phyloP scores from a whole-genome alignment of 1,284 basidiomycete genomes.

The Leccinum pachyderme region DNA sequence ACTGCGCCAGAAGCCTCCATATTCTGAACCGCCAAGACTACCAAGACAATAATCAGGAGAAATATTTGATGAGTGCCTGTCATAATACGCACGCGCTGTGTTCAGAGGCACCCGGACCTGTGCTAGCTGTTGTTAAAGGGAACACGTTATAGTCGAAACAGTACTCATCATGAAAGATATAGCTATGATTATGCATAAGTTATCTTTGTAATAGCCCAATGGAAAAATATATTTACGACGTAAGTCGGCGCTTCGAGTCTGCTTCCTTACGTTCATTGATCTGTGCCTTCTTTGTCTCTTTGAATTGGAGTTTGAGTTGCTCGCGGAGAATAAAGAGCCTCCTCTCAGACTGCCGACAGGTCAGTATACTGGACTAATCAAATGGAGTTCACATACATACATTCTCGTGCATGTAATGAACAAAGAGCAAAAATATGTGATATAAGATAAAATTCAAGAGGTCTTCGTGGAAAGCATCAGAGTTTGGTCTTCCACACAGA shows the following conservation, averaged over 20 bases:
- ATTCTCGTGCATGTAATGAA: constrained; percentile 52
- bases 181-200: constrained; percentile 41
- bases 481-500: neutral
- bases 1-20: constrained; percentile 73
- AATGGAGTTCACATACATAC: constrained; percentile 25
- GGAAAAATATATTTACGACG: constrained; percentile 50
- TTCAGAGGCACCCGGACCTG: constrained; percentile 90
- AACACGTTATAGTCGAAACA: constrained; percentile 1
- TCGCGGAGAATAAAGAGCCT: constrained; percentile 61
- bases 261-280: constrained; percentile 79
- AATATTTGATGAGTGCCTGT: neutral
- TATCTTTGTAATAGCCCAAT: neutral
- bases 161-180: constrained; percentile 72
- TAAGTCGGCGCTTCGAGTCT: constrained; percentile 79
- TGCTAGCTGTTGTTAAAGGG: constrained; percentile 31
- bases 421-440: constrained; percentile 57
- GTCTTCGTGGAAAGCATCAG: constrained; percentile 36
- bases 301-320: constrained; percentile 75
- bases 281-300: constrained; percentile 82
- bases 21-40: constrained; percentile 86
- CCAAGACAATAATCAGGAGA: constrained; percentile 8
- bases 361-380: constrained; percentile 1
- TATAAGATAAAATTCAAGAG: constrained; percentile 68
- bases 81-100: constrained; percentile 65
- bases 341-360: constrained; percentile 45